These are phyloP conservation scores for Trametes versicolor DNA, from an alignment of 1,284 basidiomycete genomes.

Conservation along the genomic window DNA sequence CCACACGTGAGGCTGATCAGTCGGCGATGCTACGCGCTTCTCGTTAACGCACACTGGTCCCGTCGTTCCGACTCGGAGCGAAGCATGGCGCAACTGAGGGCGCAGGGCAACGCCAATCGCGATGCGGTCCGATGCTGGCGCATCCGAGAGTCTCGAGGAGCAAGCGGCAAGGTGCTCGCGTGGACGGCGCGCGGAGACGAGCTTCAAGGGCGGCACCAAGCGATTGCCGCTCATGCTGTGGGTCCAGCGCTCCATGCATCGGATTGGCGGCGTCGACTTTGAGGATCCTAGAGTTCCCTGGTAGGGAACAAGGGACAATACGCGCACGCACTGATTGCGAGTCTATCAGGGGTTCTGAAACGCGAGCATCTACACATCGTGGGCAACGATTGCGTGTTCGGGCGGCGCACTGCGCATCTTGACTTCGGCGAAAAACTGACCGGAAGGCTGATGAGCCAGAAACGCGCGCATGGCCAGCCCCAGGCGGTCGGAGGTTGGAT, in stretches of 20 bases:
- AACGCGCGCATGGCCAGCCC: slow-evolving; percentile 1
- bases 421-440: neutral
- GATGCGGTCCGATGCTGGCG: neutral
- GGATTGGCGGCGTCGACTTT: neutral
- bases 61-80: slow-evolving; percentile 31
- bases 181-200: neutral
- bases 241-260: slow-evolving; percentile 7
- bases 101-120: neutral
- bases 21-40: neutral
- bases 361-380: neutral
- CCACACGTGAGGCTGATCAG: slow-evolving; percentile 3
- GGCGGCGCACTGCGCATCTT: slow-evolving; percentile 6
- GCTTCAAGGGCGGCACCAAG: neutral
- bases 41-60: neutral
- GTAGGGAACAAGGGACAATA: too few relatives aligned
- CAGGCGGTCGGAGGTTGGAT: slow-evolving; percentile 10
- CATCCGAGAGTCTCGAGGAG: slow-evolving; percentile 2
- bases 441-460: neutral
- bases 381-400: neutral
- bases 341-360: slow-evolving; percentile 17
- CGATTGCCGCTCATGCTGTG: neutral
- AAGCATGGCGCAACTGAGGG: slow-evolving; percentile 11
- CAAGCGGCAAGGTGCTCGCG: neutral
- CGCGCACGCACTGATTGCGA: neutral
- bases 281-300: neutral